A percentile compares a stretch with the other conserved stretches of the same genome.
phyloP scores from a whole-genome alignment of 2,329 filamentous ascomycete species.

The Cytospora mali region DNA sequence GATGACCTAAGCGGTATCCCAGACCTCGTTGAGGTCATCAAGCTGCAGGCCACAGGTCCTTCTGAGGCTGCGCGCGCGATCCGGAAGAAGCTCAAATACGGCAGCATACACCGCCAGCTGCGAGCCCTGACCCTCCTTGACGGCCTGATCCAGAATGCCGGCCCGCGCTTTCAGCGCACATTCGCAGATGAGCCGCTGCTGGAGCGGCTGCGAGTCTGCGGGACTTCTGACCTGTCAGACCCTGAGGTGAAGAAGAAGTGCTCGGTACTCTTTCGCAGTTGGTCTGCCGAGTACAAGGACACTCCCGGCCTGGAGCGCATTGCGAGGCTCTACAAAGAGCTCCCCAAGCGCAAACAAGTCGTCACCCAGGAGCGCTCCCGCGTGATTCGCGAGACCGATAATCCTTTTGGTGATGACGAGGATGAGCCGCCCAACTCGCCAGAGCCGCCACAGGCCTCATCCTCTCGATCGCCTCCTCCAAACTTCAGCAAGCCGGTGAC shows the following conservation, averaged over 20 bases:
- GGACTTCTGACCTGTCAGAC: constrained; percentile 82
- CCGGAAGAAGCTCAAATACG: constrained; percentile 98
- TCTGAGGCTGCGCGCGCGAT: constrained; percentile 88
- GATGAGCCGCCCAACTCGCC: constrained; percentile 51
- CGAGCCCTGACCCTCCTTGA: constrained; percentile 87
- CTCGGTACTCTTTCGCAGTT: constrained; percentile 81
- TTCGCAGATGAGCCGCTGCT: constrained; percentile 92
- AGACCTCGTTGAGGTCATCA: constrained; percentile 91
- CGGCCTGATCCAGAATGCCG: constrained; percentile 92
- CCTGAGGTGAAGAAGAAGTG: constrained; percentile 86
- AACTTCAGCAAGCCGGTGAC: constrained; percentile 29
- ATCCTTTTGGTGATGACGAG: constrained; percentile 70
- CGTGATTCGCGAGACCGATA: constrained; percentile 78
- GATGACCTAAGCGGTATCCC: constrained; percentile 91
- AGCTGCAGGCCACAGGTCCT: constrained; percentile 83
- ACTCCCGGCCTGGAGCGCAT: constrained; percentile 80
- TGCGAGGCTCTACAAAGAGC: constrained; percentile 74
- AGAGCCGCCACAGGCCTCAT: constrained; percentile 32
- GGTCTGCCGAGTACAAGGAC: constrained; percentile 80
- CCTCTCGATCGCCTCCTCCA: constrained; percentile 33
- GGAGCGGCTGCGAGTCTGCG: constrained; percentile 86
- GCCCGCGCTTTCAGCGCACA: constrained; percentile 78
- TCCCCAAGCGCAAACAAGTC: constrained; percentile 69
- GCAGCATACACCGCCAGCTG: constrained; percentile 88
- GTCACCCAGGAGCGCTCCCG: constrained; percentile 78